Evolutionary conservation across 176 grass and related monocot species (phyloP), one percentile per base, ranked within the genome.

Genomic region (Oryza nivara): DNA sequence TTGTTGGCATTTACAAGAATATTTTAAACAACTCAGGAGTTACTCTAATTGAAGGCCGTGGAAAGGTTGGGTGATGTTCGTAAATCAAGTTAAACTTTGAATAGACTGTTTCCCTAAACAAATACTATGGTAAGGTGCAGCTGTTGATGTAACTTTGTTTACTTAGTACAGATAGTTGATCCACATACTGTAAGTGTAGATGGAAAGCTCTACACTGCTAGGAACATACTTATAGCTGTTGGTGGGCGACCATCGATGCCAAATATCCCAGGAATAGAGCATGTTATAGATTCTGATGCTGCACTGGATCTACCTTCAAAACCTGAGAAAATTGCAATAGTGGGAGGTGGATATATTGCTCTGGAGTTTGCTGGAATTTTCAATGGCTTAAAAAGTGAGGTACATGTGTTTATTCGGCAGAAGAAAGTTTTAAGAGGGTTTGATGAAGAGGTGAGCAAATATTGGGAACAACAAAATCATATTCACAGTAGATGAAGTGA

Each of bases 321-420:
- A 80, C 93, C 88, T 43, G 82, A 83, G 63, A 95, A 92, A 83
- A 92, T 95, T 83, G 93, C 93, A 82, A 92, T 95, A 72, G 90
- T 92, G 60, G 90, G 93, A 72, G 93, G 93, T 68, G 93, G 93
- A 58, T 95, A 92, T 76, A 95, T 92, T 73, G 90, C 93, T 88
- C 89, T 95, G 80, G 93, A 95, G 64, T 95, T 92, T 77, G 90
- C 90, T 72, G 93, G 93, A 25, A 92, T 95, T 22, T 95, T 95
- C 74, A 92, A 83, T 88, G 92, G 92, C 61, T 92, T 95, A 75
- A 92, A 76, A 79, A 92, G 93, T 88, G 90, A 92, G 3, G 90
- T 95, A 47, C 93, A 95, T 90, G 87, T 95, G 75, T 95, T 95
- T 84, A 92, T 95, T 70, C 85, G 93, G 69, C 93, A 95, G 78